Evolutionary conservation across 495 filamentous ascomycete genomes (phyloP).

Genomic region (Neurospora cerealis): DNA sequence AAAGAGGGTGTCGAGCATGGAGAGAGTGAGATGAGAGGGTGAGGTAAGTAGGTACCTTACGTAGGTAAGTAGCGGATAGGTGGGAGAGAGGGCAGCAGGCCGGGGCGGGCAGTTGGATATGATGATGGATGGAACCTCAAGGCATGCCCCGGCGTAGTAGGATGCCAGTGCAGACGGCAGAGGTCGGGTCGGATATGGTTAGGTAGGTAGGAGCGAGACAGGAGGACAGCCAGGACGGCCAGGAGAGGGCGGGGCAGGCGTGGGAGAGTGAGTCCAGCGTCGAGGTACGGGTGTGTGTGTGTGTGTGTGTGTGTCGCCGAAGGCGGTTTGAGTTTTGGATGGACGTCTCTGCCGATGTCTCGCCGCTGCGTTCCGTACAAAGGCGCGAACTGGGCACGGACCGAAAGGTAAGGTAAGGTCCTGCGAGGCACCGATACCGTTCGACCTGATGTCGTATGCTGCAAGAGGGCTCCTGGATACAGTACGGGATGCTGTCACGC

Average conservation of each 20-base stretch:
- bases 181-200: neutral
- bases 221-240: neutral
- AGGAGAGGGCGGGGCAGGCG: neutral
- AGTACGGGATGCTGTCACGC: neutral
- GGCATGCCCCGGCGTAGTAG: neutral
- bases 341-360: neutral
- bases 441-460: neutral
- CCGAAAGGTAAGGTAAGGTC: neutral
- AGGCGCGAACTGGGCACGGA: neutral
- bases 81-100: neutral
- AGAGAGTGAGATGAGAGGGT: neutral
- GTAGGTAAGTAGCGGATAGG: neutral
- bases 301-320: constrained; percentile 2
- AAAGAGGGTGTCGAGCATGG: neutral
- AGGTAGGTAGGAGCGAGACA: neutral
- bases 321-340: neutral
- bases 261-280: neutral
- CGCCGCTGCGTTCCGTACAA: neutral
- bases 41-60: neutral
- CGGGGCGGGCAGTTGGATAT: neutral
- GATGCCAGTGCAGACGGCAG: neutral
- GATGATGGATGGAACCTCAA: neutral
- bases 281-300: constrained; percentile 1
- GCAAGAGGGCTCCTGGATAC: neutral
- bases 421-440: neutral